phyloP scores from a whole-genome alignment of 2,329 filamentous ascomycete species.

The Claviceps sp. region DNA sequence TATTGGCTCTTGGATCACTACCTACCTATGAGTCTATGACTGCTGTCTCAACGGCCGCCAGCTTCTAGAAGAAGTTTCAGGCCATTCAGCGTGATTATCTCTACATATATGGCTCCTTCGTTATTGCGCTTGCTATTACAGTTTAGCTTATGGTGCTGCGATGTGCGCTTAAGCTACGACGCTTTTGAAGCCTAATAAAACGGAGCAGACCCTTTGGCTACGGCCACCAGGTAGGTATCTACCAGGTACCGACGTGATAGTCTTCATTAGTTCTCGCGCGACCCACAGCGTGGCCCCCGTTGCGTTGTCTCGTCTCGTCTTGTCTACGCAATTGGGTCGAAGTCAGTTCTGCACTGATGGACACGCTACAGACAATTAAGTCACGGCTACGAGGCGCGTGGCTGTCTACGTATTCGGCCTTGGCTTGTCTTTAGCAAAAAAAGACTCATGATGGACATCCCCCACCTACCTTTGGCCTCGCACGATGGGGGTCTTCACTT shows the following conservation, averaged over 20 bases:
- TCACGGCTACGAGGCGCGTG: constrained; percentile 4
- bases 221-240: neutral
- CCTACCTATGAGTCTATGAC: neutral
- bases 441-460: constrained; percentile 6
- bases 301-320: constrained; percentile 1
- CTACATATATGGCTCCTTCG: constrained; percentile 12
- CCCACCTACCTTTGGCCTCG: constrained; percentile 1
- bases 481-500: constrained; percentile 9
- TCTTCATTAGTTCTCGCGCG: constrained; percentile 1
- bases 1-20: neutral
- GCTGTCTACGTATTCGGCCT: constrained; percentile 7
- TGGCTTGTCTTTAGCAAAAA: constrained; percentile 17
- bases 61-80: constrained; percentile 20
- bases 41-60: constrained; percentile 11
- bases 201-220: neutral
- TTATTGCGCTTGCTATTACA: constrained; percentile 1
- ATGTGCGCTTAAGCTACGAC: constrained; percentile 8
- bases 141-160: constrained; percentile 11
- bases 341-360: neutral
- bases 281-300: neutral
- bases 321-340: constrained; percentile 4
- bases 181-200: constrained; percentile 5
- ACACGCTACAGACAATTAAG: constrained; percentile 3
- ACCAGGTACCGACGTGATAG: neutral
- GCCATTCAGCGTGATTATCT: constrained; percentile 10